Conservation (phyloP, 768 basidiomycete genomes). For the Xanthoconium stramineum region DNA sequence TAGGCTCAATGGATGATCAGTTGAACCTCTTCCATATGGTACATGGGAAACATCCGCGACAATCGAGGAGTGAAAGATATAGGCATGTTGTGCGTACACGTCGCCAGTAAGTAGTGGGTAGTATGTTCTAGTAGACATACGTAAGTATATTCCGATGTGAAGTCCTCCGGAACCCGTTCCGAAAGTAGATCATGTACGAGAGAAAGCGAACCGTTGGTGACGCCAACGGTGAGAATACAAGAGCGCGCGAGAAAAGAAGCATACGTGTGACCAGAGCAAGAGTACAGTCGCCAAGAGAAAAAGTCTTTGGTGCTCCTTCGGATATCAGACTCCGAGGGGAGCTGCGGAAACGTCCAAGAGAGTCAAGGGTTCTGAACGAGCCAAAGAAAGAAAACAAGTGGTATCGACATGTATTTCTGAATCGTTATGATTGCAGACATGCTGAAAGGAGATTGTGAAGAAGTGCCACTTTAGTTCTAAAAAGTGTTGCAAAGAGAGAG, state of each 20-base stretch:
- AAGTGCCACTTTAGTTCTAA: neutral
- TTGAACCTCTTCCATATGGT: no score
- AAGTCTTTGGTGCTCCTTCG: neutral
- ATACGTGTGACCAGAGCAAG: no score
- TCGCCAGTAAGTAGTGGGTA: no score
- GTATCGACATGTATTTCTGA: slow-evolving; percentile 14
- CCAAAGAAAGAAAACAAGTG: neutral
- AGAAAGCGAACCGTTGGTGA: no score
- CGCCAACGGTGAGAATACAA: no score
- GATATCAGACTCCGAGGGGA: neutral
- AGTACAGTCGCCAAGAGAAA: no score
- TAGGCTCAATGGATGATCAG: no score
- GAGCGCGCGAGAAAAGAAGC: no score
- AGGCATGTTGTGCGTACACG: neutral
- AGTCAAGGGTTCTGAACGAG: no score
- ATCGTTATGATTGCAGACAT: slow-evolving; percentile 4
- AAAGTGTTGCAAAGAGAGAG: neutral
- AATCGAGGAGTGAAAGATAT: no score
- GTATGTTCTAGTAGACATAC: neutral
- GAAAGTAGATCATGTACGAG: neutral
- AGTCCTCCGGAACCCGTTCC: neutral
- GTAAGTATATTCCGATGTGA: neutral
- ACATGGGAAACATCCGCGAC: no score
- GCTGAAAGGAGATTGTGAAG: neutral
- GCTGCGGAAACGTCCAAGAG: neutral